These are phyloP conservation scores for Zopfia rhizophila DNA, from an alignment of 2,329 filamentous ascomycete species.

Conservation along the genomic window DNA sequence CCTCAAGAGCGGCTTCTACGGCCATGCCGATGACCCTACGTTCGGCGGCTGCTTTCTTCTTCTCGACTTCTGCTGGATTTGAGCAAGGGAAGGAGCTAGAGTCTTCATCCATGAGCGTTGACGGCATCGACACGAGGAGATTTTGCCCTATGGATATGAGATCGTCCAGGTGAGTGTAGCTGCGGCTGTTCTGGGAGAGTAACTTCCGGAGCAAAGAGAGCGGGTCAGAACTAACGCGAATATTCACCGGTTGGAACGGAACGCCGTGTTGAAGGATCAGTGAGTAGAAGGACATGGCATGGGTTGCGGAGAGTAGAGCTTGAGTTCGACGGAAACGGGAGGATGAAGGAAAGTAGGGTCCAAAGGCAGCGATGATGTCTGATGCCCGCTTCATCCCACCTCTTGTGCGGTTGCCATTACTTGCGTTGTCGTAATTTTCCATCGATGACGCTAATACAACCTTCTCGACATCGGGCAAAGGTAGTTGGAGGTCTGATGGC, in stretches of 20 bases:
- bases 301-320: slow-evolving; percentile 76
- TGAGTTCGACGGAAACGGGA: slow-evolving; percentile 66
- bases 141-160: slow-evolving; percentile 75
- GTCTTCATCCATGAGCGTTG: slow-evolving; percentile 50
- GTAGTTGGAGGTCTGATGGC: slow-evolving; percentile 60
- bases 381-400: slow-evolving; percentile 81
- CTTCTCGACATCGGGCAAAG: slow-evolving; percentile 64
- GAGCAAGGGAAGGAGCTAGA: slow-evolving; percentile 59
- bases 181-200: slow-evolving; percentile 77
- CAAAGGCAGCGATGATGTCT: slow-evolving; percentile 68
- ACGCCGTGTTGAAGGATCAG: slow-evolving; percentile 82
- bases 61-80: slow-evolving; percentile 33
- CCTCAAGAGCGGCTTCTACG: slow-evolving; percentile 77
- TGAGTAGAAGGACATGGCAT: slow-evolving; percentile 79
- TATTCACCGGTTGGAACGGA: slow-evolving; percentile 79
- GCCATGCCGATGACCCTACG: slow-evolving; percentile 82
- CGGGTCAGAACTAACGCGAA: slow-evolving; percentile 81
- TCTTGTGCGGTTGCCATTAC: slow-evolving; percentile 79
- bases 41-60: slow-evolving; percentile 60
- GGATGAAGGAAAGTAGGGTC: slow-evolving; percentile 65
- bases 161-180: slow-evolving; percentile 79
- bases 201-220: slow-evolving; percentile 77
- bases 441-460: slow-evolving; percentile 72
- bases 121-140: slow-evolving; percentile 62
- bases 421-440: slow-evolving; percentile 81